phyloP scores from a whole-genome alignment of 108 stramenopile species.

The Cyclostephanos invisitatus region DNA sequence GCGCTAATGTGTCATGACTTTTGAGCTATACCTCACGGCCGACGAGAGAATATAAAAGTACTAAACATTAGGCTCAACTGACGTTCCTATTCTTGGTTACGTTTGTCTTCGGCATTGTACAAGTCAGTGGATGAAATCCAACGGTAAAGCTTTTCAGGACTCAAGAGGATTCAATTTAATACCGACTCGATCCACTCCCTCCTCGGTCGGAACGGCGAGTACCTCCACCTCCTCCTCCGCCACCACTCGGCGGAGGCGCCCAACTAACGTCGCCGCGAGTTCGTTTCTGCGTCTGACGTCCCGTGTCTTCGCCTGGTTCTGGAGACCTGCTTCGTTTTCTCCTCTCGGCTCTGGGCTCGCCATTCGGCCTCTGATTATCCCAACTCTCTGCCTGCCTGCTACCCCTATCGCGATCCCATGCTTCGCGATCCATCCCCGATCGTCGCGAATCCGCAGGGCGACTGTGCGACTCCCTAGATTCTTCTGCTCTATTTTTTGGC shows the following conservation, averaged over 20 bases:
- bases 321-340: slow-evolving; percentile 34
- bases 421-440: slow-evolving; percentile 24
- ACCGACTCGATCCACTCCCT: slow-evolving; percentile 2
- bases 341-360: slow-evolving; percentile 14
- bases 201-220: neutral
- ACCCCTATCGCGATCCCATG: slow-evolving; percentile 24
- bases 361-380: slow-evolving; percentile 14
- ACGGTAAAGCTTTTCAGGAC: no score
- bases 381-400: slow-evolving; percentile 15
- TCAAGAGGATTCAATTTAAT: neutral
- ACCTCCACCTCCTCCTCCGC: slow-evolving; percentile 7
- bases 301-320: slow-evolving; percentile 18
- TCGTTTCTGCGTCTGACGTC: slow-evolving; percentile 14
- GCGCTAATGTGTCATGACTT: slow-evolving; percentile 73
- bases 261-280: slow-evolving; percentile 15
- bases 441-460: slow-evolving; percentile 18
- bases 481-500: slow-evolving; percentile 20
- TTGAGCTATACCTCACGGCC: slow-evolving; percentile 49
- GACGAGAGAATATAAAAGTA: neutral
- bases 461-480: slow-evolving; percentile 11
- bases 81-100: no score
- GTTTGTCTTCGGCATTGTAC: no score
- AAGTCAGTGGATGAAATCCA: no score
- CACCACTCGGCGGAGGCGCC: slow-evolving; percentile 16
- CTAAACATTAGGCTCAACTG: neutral